Base-by-base conservation (phyloP, 441 rosid species). In the Euphorbia celastroides region DNA sequence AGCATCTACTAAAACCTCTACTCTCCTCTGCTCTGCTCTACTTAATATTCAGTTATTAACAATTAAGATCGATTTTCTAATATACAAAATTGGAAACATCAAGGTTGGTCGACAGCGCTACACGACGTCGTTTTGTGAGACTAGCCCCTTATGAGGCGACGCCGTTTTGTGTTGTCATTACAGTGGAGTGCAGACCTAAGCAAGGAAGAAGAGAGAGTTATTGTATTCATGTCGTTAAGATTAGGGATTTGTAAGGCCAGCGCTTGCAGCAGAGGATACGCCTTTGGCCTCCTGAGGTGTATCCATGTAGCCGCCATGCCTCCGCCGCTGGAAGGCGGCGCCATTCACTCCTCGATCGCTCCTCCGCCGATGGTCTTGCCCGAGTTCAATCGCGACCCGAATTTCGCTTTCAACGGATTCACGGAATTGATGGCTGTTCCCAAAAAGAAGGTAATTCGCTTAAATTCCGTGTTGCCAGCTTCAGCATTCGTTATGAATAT, bases 341-440 rank as follows among this genome's bases (percentile, higher is more conserved):
- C 74, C 27, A 44, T 89, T 22, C 67, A 66, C 59, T 77, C 65
- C 11, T 67, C 81, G 9, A 12, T 60, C 23, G 25, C 71, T 22
- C 71, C 73, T 51, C 82, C 85, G 46, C 76, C 82, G 23, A 57
- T 64, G 57, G 74, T 72, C 68, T 80, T 78, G 65, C 86, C 82
- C 3, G 85, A 83, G 75, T 74, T 57, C 13, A 77, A 84, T 48
- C 64, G 57, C 60, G 68, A 34, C 59, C 75, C 76, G 2, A 79
- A 81, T 52, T 86, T 80, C 63, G 61, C 72, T 1, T 71, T 76
- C 20, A 75, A 62, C 57, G 88, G 88, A 66, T 74, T 83, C 62
- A 81, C 90, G 89, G 96, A 92, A 66, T 85, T 92, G 60, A 92
- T 92, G 98, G 96, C 93, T 61, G 95, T 85, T 27, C 96, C 95